Percentiles rank a stretch among this genome's conserved stretches.
Evolutionary conservation across 805 yeast genomes (phyloP).

Genomic region (Huiozyma naganishii): DNA sequence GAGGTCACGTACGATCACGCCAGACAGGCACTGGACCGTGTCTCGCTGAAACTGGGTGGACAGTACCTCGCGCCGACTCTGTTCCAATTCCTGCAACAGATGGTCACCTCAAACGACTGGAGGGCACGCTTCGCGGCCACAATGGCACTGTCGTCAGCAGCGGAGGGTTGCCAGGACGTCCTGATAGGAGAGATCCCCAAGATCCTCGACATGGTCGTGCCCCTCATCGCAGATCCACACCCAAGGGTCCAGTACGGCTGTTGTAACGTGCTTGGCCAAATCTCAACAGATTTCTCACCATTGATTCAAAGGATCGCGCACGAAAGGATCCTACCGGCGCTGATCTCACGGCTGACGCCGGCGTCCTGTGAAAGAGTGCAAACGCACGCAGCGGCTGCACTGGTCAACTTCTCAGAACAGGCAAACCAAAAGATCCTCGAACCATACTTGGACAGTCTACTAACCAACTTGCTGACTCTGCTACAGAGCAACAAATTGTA

Average conservation of each 20-base stretch:
- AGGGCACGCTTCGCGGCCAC: conserved; percentile 93
- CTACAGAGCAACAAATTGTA: conserved; percentile 81
- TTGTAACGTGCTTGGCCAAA: conserved; percentile 94
- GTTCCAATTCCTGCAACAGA: conserved; percentile 75
- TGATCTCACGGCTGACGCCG: conserved; percentile 67
- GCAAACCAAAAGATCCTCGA: conserved; percentile 80
- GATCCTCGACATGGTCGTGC: conserved; percentile 74
- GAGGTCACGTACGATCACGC: conserved; percentile 87
- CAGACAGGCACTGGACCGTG: conserved; percentile 88
- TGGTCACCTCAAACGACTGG: conserved; percentile 74
- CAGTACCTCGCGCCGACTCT: conserved; percentile 73
- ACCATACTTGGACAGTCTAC: conserved; percentile 80
- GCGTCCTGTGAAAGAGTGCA: conserved; percentile 84
- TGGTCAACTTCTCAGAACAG: conserved; percentile 89
- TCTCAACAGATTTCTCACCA: conserved; percentile 92
- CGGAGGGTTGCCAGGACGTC: conserved; percentile 92
- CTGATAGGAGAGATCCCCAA: conserved; percentile 72
- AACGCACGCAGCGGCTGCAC: conserved; percentile 97
- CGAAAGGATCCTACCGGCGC: conserved; percentile 71
- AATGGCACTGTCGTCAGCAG: conserved; percentile 94
- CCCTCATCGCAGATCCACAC: conserved; percentile 76
- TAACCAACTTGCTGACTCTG: conserved; percentile 61
- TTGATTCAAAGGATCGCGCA: conserved; percentile 75
- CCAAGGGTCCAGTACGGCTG: conserved; percentile 95
- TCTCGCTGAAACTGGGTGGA: conserved; percentile 75